phyloP scores from a whole-genome alignment of 768 basidiomycete genomes.

The Xerocomellus intermedius region DNA sequence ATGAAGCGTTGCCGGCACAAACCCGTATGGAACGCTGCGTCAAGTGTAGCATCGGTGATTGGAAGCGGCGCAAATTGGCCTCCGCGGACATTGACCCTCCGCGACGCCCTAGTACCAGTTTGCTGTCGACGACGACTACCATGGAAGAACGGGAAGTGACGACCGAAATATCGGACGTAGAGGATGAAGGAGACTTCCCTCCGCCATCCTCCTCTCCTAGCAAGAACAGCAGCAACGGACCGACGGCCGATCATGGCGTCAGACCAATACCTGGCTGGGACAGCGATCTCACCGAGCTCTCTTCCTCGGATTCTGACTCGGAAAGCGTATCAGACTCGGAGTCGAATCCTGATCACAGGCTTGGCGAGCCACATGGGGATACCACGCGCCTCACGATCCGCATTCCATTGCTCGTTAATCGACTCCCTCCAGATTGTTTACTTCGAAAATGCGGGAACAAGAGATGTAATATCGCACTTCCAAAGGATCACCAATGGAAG shows the following conservation, averaged over 20 bases:
- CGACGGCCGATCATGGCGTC: neutral
- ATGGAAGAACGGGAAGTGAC: neutral
- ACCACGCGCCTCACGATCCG: constrained; percentile 15
- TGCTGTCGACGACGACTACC: neutral
- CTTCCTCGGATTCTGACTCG: constrained; percentile 11
- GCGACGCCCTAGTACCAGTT: neutral
- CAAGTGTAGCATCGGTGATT: constrained; percentile 17
- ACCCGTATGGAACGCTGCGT: constrained; percentile 17
- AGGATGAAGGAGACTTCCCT: neutral
- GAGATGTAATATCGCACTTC: constrained; percentile 35
- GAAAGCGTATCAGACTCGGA: neutral
- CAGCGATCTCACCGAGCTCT: constrained; percentile 25
- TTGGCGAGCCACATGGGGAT: neutral
- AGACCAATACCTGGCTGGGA: constrained; percentile 18
- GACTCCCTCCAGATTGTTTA: constrained; percentile 5
- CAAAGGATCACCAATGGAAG: constrained; percentile 39
- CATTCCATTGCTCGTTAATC: constrained; percentile 22
- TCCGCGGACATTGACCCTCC: neutral
- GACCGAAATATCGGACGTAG: neutral
- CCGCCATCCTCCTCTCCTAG: neutral
- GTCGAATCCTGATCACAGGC: neutral
- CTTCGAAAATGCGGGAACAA: constrained; percentile 33
- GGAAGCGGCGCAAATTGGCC: constrained; percentile 15
- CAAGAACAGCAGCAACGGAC: neutral
- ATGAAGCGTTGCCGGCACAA: constrained; percentile 4